These are phyloP conservation scores for Colletotrichum noveboracense DNA, from an alignment of 2,329 filamentous ascomycete species.

Conservation along the genomic window DNA sequence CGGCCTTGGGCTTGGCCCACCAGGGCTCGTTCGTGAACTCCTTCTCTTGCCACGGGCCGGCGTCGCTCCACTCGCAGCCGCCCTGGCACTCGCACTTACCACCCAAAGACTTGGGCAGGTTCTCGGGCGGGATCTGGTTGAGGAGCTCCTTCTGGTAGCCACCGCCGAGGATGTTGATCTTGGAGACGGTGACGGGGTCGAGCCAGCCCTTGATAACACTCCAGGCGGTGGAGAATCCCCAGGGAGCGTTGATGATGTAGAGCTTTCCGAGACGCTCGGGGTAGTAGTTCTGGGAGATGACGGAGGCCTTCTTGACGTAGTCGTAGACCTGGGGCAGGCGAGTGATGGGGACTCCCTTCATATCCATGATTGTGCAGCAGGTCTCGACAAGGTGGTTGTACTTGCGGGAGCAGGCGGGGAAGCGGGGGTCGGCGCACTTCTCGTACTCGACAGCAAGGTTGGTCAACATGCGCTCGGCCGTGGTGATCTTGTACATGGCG, in stretches of 20 bases:
- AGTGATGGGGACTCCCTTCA: slow-evolving; percentile 88
- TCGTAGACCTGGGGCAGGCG: slow-evolving; percentile 85
- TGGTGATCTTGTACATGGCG: slow-evolving; percentile 92
- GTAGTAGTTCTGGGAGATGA: slow-evolving; percentile 98
- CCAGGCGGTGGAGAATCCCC: slow-evolving; percentile 91
- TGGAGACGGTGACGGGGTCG: slow-evolving; percentile 93
- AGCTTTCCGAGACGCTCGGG: slow-evolving; percentile 94
- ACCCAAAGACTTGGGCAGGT: slow-evolving; percentile 86
- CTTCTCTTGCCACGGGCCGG: slow-evolving; percentile 84
- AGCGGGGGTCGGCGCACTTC: slow-evolving; percentile 88
- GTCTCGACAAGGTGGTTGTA: slow-evolving; percentile 90
- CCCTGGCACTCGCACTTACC: slow-evolving; percentile 82
- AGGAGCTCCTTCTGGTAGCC: slow-evolving; percentile 86
- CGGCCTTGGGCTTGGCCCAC: slow-evolving; percentile 60
- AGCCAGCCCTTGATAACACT: slow-evolving; percentile 89
- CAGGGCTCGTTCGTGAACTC: slow-evolving; percentile 70
- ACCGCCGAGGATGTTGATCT: slow-evolving; percentile 89
- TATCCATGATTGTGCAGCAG: slow-evolving; percentile 97
- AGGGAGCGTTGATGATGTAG: slow-evolving; percentile 97
- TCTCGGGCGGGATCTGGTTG: slow-evolving; percentile 85
- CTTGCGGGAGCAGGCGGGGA: slow-evolving; percentile 95
- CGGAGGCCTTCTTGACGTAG: slow-evolving; percentile 85
- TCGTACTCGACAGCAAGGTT: slow-evolving; percentile 99
- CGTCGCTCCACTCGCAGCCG: slow-evolving; percentile 86
- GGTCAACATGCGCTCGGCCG: slow-evolving; percentile 89